Percentiles rank a stretch among this genome's conserved stretches.
phyloP scores from a whole-genome alignment of 2,329 filamentous ascomycete genomes.

The Nothopassalora personata region DNA sequence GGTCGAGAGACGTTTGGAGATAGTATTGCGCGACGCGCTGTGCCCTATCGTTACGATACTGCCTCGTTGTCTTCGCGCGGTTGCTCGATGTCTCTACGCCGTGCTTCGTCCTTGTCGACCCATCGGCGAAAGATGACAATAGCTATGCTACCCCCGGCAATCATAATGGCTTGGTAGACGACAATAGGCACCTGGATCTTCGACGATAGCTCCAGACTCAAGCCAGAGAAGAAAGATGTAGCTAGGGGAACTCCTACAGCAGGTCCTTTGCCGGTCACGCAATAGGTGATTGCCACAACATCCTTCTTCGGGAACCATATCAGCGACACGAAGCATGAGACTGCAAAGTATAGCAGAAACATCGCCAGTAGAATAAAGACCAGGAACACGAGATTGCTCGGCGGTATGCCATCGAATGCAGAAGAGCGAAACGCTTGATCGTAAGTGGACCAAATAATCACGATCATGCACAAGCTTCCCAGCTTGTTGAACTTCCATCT shows the following conservation, averaged over 20 bases:
- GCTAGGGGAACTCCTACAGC: slow-evolving; percentile 64
- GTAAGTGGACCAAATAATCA: slow-evolving; percentile 61
- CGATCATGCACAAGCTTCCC: slow-evolving; percentile 41
- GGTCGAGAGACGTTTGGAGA: background rate
- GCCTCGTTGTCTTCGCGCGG: background rate
- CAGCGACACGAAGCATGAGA: slow-evolving; percentile 54
- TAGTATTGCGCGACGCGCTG: background rate
- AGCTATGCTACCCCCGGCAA: slow-evolving; percentile 38
- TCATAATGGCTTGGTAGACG: slow-evolving; percentile 48
- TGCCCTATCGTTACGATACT: background rate
- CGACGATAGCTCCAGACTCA: slow-evolving; percentile 50
- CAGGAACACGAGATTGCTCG: slow-evolving; percentile 59
- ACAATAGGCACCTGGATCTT: slow-evolving; percentile 61
- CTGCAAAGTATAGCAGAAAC: slow-evolving; percentile 57
- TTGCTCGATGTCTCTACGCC: background rate
- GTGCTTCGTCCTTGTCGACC: slow-evolving; percentile 50
- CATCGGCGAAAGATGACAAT: slow-evolving; percentile 40
- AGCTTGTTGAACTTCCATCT: slow-evolving; percentile 44
- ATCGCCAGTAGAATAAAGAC: slow-evolving; percentile 62
- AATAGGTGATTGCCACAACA: slow-evolving; percentile 67
- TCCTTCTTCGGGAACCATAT: slow-evolving; percentile 55
- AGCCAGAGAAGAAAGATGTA: slow-evolving; percentile 60
- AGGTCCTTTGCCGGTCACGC: slow-evolving; percentile 67
- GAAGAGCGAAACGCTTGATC: slow-evolving; percentile 61
- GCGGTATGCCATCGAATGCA: slow-evolving; percentile 55